Conservation (phyloP, 169 alveolate genomes). For the Amoebophrya sp. region DNA sequence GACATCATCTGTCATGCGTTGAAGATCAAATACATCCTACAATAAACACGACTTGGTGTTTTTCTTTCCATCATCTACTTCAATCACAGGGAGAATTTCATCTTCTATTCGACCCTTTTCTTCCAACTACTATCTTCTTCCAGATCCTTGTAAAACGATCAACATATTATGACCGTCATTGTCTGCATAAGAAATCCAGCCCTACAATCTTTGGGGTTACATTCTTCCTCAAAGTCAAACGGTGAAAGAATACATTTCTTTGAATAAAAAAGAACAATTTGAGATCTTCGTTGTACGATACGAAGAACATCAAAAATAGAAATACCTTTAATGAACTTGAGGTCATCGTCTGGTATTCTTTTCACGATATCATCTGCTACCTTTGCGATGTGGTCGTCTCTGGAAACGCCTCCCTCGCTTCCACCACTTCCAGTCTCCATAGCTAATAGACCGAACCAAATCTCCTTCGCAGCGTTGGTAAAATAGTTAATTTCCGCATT, state of each 20-base stretch:
- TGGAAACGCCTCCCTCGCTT: conserved; percentile 60
- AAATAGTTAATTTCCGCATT: conserved; percentile 87
- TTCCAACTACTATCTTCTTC: conserved; percentile 58
- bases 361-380: conserved; percentile 55
- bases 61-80: too few species aligned
- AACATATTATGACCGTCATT: conserved; percentile 54
- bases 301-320: too few species aligned
- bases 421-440: conserved; percentile 66
- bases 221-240: neutral
- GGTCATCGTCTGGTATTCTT: conserved; percentile 42
- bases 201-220: neutral
- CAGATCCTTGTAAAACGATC: conserved; percentile 66
- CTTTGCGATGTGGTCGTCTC: conserved; percentile 62
- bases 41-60: too few species aligned
- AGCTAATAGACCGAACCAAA: conserved; percentile 76
- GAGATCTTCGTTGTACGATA: neutral
- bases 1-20: conserved; percentile 62
- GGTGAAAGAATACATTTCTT: neutral
- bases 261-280: neutral
- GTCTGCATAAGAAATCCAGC: conserved; percentile 42
- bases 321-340: conserved; percentile 46
- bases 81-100: too few species aligned
- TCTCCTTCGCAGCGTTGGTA: conserved; percentile 74
- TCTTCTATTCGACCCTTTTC: too few species aligned
- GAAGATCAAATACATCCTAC: too few species aligned